phyloP scores from a whole-genome alignment of 2,329 filamentous ascomycete genomes.

The Calycina herbarum region DNA sequence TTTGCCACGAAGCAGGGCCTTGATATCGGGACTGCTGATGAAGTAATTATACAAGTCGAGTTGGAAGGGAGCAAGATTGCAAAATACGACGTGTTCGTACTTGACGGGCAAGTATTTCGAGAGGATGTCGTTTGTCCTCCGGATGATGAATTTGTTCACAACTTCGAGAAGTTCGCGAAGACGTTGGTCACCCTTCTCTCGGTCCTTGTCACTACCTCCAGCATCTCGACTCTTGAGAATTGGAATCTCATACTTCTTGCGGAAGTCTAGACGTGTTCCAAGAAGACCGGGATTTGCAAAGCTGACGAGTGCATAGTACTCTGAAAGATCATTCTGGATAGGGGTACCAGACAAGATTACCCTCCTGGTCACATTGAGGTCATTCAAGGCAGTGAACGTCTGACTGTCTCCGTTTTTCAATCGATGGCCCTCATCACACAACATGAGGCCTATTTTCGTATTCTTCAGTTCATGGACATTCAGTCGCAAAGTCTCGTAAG shows the following conservation, averaged over 20 bases:
- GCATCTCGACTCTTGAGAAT: constrained; percentile 92
- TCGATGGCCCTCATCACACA: constrained; percentile 96
- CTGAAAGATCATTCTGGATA: constrained; percentile 97
- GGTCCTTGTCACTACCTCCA: constrained; percentile 78
- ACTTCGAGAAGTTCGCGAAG: constrained; percentile 76
- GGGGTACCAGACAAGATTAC: constrained; percentile 96
- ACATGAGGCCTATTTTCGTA: constrained; percentile 85
- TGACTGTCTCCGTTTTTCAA: constrained; percentile 96
- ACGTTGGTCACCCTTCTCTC: constrained; percentile 79
- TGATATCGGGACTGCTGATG: constrained; percentile 92
- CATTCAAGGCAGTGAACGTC: constrained; percentile 89
- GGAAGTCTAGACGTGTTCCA: constrained; percentile 85
- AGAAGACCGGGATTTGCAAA: constrained; percentile 95
- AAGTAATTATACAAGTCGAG: constrained; percentile 95
- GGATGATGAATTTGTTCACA: constrained; percentile 98
- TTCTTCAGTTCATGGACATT: constrained; percentile 89
- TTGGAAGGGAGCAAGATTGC: constrained; percentile 90
- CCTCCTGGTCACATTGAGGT: constrained; percentile 82
- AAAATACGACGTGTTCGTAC: constrained; percentile 99
- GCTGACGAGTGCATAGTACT: constrained; percentile 94
- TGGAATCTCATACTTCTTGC: constrained; percentile 89
- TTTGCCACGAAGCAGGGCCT: constrained; percentile 86
- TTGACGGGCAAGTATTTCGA: constrained; percentile 98
- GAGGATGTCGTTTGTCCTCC: constrained; percentile 94
- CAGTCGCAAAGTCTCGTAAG: constrained; percentile 90